Evolutionary conservation across 2,329 filamentous ascomycete genomes (phyloP), one percentile per base, ranked within the genome.

Genomic region (Westerdykella ornata): DNA sequence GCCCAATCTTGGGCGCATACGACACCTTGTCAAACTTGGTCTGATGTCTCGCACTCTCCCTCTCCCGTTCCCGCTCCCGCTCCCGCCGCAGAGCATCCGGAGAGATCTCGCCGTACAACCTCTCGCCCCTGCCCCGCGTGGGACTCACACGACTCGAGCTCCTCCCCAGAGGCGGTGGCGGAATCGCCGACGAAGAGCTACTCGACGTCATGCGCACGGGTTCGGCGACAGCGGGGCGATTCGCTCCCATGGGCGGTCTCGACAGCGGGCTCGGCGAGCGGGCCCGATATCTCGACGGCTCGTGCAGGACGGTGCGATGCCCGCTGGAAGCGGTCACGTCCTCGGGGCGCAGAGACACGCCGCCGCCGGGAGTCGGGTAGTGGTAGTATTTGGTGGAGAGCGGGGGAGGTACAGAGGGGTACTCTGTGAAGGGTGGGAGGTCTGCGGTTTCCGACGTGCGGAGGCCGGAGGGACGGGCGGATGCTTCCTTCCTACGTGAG

Each of bases 161-260:
- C 4, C 57, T 55, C 14, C 48, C 45, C 38, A 55, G 53, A 3
- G 47, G 44, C n/a, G 45, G 46, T 29, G 50, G 48, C 19, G 46
- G 48, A 13, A 38, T 47, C 40, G 47, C 39, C 26, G 46, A 17
- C n/a, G 18, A 41, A 36, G 7, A 48, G 15, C 15, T 36, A 38
- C 38, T 44, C 41, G 28, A 35, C 11, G 38, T 37, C 17, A 17
- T 26, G 5, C 48, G 49, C 37, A 48, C 38, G 28, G 43, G 20
- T 37, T 59, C 57, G 22, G 22, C 22, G 8, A 26, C 22, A 15
- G 45, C 39, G 3, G 48, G 57, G 14, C 62, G 52, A 36, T 63
- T 61, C 26, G 56, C 19, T 14, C 61, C 61, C 37, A 64, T 63
- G 3, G 62, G 62, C 4, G 61, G 62, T 28, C 52, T 54, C 20